phyloP scores from a whole-genome alignment of 257 asterid genomes.

The Plantago ovata region DNA sequence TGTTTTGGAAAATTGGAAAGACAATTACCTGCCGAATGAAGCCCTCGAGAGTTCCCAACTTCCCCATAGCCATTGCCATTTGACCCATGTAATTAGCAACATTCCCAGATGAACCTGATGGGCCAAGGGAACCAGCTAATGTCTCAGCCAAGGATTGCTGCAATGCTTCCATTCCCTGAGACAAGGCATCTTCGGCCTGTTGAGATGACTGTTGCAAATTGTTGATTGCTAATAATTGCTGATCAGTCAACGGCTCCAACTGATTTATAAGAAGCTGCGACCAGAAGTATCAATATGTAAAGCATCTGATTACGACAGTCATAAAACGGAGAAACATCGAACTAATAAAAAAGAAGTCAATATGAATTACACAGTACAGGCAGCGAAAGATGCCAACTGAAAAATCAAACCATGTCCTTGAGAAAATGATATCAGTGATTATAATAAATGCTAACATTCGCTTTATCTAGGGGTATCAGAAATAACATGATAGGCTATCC shows the following conservation, averaged over 20 bases:
- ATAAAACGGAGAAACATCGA: no score
- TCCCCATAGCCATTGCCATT: constrained; percentile 98
- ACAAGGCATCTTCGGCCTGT: constrained; percentile 90
- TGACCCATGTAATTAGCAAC: constrained; percentile 97
- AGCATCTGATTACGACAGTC: no score
- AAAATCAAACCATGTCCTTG: no score
- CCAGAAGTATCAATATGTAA: background rate
- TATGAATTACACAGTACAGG: no score
- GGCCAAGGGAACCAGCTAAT: constrained; percentile 83
- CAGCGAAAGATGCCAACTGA: no score
- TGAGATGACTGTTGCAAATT: constrained; percentile 88
- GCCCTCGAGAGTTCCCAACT: constrained; percentile 89
- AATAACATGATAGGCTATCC: no score
- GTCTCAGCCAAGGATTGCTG: constrained; percentile 92
- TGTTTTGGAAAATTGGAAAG: no score
- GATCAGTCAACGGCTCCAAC: constrained; percentile 90
- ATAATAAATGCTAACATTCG: no score
- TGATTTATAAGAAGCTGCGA: constrained; percentile 82
- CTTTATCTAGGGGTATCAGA: no score
- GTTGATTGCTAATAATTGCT: constrained; percentile 71
- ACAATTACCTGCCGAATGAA: constrained; percentile 78
- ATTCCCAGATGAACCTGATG: constrained; percentile 73
- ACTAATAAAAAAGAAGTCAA: no score
- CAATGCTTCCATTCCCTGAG: constrained; percentile 98
- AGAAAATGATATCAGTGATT: no score